Conservation (phyloP, 108 stramenopile species). For the Cyclostephanos invisitatus region DNA sequence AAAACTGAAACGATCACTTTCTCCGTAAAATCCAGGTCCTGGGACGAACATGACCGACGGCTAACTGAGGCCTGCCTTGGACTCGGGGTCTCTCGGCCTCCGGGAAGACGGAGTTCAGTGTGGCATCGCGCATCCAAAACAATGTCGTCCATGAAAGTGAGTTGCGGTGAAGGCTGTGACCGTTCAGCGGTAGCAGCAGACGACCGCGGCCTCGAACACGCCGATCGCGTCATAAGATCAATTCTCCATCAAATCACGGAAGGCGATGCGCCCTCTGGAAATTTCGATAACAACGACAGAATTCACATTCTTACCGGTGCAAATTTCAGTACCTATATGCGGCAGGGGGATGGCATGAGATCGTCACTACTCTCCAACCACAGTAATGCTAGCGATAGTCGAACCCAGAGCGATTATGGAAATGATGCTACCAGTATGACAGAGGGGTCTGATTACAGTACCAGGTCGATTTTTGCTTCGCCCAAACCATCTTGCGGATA, state of each 20-base stretch:
- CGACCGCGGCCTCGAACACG: slow-evolving; percentile 36
- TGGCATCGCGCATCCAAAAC: neutral
- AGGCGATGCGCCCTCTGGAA: slow-evolving; percentile 70
- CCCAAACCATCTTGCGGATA: slow-evolving; percentile 22
- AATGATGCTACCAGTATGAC: slow-evolving; percentile 12
- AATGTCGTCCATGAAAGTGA: slow-evolving; percentile 14
- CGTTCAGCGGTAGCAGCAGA: neutral
- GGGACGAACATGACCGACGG: neutral
- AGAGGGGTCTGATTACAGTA: slow-evolving; percentile 4
- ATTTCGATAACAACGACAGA: slow-evolving; percentile 42
- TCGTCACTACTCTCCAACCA: slow-evolving; percentile 3
- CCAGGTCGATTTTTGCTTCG: neutral
- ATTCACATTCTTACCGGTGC: slow-evolving; percentile 9
- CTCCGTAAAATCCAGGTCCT: neutral
- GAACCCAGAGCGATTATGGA: slow-evolving; percentile 8
- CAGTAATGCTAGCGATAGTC: slow-evolving; percentile 1
- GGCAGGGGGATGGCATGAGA: neutral
- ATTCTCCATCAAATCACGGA: slow-evolving; percentile 67
- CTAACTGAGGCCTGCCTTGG: neutral
- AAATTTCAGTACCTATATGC: neutral
- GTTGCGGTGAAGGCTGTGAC: neutral
- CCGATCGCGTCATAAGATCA: slow-evolving; percentile 52
- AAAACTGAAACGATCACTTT: neutral
- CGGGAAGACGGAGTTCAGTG: neutral
- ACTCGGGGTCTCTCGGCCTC: neutral